Percentiles rank a stretch among this genome's conserved stretches.
phyloP scores from a whole-genome alignment of 495 filamentous ascomycete genomes.

The Podospora sp. region DNA sequence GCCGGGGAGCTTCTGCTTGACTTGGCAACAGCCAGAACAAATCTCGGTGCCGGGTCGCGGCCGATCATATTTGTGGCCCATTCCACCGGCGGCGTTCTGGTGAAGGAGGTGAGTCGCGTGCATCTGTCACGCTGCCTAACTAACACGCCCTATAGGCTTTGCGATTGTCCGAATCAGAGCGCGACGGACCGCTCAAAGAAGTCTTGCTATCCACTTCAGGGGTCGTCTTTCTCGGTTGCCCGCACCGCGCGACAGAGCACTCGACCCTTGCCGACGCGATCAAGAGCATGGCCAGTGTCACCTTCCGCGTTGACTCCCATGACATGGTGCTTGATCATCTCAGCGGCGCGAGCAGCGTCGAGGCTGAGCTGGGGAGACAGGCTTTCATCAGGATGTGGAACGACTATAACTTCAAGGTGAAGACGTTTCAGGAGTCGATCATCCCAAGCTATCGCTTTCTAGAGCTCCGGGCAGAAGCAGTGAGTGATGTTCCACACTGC shows the following conservation, averaged over 20 bases:
- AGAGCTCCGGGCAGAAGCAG: conserved; percentile 29
- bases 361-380: conserved; percentile 30
- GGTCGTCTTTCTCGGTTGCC: conserved; percentile 39
- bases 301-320: conserved; percentile 28
- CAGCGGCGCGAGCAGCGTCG: conserved; percentile 32
- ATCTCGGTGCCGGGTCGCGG: conserved; percentile 18
- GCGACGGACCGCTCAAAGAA: conserved; percentile 32
- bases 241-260: conserved; percentile 38
- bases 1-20: conserved; percentile 36
- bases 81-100: conserved; percentile 41
- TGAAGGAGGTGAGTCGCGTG: conserved; percentile 39
- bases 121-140: background rate
- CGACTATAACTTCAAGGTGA: conserved; percentile 42
- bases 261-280: conserved; percentile 34
- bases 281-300: conserved; percentile 38
- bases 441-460: conserved; percentile 23
- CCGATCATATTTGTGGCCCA: conserved; percentile 42
- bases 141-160: conserved; percentile 30
- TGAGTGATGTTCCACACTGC: conserved; percentile 10
- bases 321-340: conserved; percentile 35
- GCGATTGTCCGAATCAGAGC: conserved; percentile 35
- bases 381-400: conserved; percentile 39
- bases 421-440: conserved; percentile 42
- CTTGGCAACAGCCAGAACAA: conserved; percentile 26
- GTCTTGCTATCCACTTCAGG: conserved; percentile 36